A percentile compares a stretch with the other conserved stretches of the same genome.
Evolutionary conservation across 768 basidiomycete genomes (phyloP).

Genomic region (Hygrocybe punicea): DNA sequence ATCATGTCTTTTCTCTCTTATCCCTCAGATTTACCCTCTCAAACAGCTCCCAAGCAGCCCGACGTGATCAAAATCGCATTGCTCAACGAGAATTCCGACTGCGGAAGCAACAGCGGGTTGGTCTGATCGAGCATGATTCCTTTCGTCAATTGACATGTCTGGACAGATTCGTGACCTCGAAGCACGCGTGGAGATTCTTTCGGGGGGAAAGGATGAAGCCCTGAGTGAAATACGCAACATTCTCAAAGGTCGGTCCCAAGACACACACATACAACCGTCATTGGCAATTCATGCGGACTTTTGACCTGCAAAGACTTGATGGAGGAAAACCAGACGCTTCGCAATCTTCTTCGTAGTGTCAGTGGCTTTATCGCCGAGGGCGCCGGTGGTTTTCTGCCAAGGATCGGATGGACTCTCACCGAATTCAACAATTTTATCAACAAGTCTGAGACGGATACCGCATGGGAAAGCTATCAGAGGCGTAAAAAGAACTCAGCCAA

Average conservation of each 20-base stretch:
- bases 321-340: slow-evolving; percentile 83
- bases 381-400: slow-evolving; percentile 68
- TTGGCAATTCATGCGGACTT: background rate
- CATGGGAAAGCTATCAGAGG: slow-evolving; percentile 81
- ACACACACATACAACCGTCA: slow-evolving; percentile 6
- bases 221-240: slow-evolving; percentile 79
- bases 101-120: slow-evolving; percentile 82
- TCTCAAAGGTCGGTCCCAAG: slow-evolving; percentile 50
- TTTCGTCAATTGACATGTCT: background rate
- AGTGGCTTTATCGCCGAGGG: slow-evolving; percentile 86
- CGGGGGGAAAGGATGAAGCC: slow-evolving; percentile 88
- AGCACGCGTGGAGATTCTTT: slow-evolving; percentile 91
- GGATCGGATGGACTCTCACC: slow-evolving; percentile 71
- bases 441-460: slow-evolving; percentile 87
- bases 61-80: slow-evolving; percentile 86
- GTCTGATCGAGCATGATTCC: slow-evolving; percentile 14
- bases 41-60: slow-evolving; percentile 77
- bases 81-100: slow-evolving; percentile 92
- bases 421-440: slow-evolving; percentile 82
- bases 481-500: slow-evolving; percentile 50
- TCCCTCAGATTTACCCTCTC: background rate
- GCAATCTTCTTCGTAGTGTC: slow-evolving; percentile 72
- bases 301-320: slow-evolving; percentile 59
- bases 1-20: background rate
- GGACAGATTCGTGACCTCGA: slow-evolving; percentile 89